Evolutionary conservation across 2,329 filamentous ascomycete species (phyloP).

Genomic region (Trichophyton verrucosum): DNA sequence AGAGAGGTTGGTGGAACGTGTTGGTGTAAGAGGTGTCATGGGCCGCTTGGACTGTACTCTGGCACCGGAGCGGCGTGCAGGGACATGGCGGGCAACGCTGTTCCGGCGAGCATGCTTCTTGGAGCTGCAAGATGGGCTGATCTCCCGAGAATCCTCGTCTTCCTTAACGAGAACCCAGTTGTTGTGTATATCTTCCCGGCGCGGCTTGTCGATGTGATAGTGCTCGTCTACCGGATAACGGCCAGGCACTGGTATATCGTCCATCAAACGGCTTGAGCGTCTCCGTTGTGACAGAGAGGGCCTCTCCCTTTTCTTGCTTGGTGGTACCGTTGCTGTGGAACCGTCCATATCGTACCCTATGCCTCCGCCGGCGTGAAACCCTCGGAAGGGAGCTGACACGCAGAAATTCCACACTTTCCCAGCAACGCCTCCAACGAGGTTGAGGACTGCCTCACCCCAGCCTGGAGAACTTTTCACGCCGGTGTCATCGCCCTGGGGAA

Average conservation of each 20-base stretch:
- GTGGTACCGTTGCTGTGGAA: background rate
- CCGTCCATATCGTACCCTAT: conserved; percentile 50
- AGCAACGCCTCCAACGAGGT: conserved; percentile 28
- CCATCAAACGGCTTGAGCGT: conserved; percentile 13
- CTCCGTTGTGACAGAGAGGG: conserved; percentile 18
- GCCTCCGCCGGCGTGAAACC: conserved; percentile 79
- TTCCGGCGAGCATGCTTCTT: conserved; percentile 8
- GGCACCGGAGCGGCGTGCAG: conserved; percentile 7
- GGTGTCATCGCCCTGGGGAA: background rate
- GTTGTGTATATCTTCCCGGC: conserved; percentile 7
- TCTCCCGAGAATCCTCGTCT: conserved; percentile 11
- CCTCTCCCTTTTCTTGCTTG: conserved; percentile 7
- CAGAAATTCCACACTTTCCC: conserved; percentile 82
- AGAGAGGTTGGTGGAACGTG: conserved; percentile 7
- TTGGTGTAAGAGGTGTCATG: conserved; percentile 11
- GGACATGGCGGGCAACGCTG: conserved; percentile 7
- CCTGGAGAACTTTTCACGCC: background rate
- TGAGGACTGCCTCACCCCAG: conserved; percentile 28
- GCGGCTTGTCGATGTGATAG: background rate
- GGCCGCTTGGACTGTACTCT: conserved; percentile 8
- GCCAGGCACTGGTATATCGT: conserved; percentile 40
- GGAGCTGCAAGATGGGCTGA: conserved; percentile 13
- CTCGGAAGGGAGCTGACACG: conserved; percentile 56
- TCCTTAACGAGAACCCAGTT: conserved; percentile 53
- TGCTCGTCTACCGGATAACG: conserved; percentile 36